Conservation (phyloP, 805 yeast species). For the Ogataea thermomethanolica region DNA sequence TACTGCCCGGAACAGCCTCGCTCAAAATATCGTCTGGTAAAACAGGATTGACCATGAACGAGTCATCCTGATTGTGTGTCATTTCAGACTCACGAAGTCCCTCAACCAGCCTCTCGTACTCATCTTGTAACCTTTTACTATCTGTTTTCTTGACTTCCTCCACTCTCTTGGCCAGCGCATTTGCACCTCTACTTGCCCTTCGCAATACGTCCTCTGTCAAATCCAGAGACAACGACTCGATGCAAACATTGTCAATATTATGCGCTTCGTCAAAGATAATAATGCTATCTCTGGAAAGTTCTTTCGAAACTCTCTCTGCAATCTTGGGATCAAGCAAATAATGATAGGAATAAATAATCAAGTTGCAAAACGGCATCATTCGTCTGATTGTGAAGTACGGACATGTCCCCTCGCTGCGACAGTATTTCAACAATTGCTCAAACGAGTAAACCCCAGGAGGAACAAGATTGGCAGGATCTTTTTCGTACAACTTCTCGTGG, state of each 20-base stretch:
- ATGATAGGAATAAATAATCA: slow-evolving; percentile 94
- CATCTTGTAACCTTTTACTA: slow-evolving; percentile 79
- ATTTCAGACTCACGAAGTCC: slow-evolving; percentile 84
- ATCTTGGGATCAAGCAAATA: slow-evolving; percentile 95
- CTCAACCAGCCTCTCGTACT: slow-evolving; percentile 85
- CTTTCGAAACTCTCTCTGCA: slow-evolving; percentile 91
- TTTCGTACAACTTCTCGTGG: slow-evolving; percentile 84
- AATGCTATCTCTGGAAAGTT: slow-evolving; percentile 86
- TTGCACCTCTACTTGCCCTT: slow-evolving; percentile 84
- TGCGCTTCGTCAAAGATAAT: slow-evolving; percentile 98
- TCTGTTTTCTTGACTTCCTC: slow-evolving; percentile 81
- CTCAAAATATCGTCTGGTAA: slow-evolving; percentile 78
- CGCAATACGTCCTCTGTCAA: slow-evolving; percentile 86
- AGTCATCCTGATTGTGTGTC: slow-evolving; percentile 52
- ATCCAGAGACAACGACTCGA: slow-evolving; percentile 89
- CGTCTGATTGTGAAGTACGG: slow-evolving; percentile 98
- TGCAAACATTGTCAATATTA: slow-evolving; percentile 97
- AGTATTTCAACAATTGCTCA: slow-evolving; percentile 73
- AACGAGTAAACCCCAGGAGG: slow-evolving; percentile 96
- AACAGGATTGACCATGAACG: slow-evolving; percentile 83
- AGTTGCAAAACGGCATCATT: slow-evolving; percentile 92
- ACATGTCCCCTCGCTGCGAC: slow-evolving; percentile 78
- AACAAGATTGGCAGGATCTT: slow-evolving; percentile 82
- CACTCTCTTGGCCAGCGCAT: slow-evolving; percentile 72
- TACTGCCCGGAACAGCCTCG: slow-evolving; percentile 97